A percentile compares a stretch with the other conserved stretches of the same genome.
These are phyloP conservation scores for Pythium biforme DNA, from an alignment of 352 stramenopile genomes.

Conservation along the genomic window DNA sequence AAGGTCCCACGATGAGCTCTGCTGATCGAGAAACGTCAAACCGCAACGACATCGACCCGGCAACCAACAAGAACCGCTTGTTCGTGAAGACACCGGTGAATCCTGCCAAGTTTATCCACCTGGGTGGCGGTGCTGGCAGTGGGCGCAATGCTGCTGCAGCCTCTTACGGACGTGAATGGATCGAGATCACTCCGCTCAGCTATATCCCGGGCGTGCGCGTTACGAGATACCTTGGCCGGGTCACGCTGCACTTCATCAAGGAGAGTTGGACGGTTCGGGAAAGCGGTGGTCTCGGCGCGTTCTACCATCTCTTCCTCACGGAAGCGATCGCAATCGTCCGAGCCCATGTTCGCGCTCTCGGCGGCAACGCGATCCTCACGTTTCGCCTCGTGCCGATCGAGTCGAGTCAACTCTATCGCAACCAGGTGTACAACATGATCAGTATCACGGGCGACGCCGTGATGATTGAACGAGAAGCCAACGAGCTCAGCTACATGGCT, in stretches of 20 bases:
- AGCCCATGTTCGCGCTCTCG: constrained; percentile 77
- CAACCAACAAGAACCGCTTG: constrained; percentile 32
- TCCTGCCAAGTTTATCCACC: constrained; percentile 39
- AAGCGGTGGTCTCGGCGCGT: constrained; percentile 78
- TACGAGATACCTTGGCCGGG: constrained; percentile 74
- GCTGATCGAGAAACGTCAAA: neutral
- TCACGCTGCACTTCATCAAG: constrained; percentile 90
- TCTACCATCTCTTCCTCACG: constrained; percentile 87
- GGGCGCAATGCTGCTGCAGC: constrained; percentile 12
- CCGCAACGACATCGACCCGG: constrained; percentile 11
- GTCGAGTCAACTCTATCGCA: constrained; percentile 85
- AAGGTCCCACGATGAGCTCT: constrained; percentile 9
- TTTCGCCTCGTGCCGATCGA: constrained; percentile 87
- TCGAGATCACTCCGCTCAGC: constrained; percentile 78
- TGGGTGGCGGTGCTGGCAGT: constrained; percentile 25
- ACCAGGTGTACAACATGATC: constrained; percentile 93
- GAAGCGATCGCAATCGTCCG: constrained; percentile 87
- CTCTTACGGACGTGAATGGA: constrained; percentile 70
- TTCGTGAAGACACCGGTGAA: constrained; percentile 47
- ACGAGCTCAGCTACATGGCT: constrained; percentile 30
- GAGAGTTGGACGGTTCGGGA: constrained; percentile 89
- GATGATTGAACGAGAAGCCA: constrained; percentile 64
- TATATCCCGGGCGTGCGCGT: constrained; percentile 77
- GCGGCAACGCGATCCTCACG: constrained; percentile 85
- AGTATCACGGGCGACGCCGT: constrained; percentile 86